Evolutionary conservation across 2,329 filamentous ascomycete species (phyloP), one percentile per base, ranked within the genome.

Genomic region (Fusarium sp.): DNA sequence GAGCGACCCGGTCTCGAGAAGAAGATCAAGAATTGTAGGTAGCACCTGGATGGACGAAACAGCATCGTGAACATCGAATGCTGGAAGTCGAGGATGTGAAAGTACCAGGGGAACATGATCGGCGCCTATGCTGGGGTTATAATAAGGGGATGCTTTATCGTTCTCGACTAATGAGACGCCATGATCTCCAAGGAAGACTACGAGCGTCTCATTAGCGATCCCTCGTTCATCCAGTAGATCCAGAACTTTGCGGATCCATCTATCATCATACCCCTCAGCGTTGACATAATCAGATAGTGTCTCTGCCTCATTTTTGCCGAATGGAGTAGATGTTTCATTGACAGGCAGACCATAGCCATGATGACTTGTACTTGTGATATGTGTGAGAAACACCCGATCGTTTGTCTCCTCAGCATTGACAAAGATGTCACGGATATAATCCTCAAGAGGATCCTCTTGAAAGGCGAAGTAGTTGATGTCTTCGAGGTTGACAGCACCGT

Each of bases 341-440:
- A 25, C n/a, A 18, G 54, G 54, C 13, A 2, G 79, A 73, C 54
- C 54, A 18, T 57, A 57, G 3, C 31, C 54, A 47, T 80, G 78
- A 50, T 82, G 80, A 0, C 74, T 77, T 9, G 79, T 80, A 57
- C 79, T 79, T 4, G 81, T 82, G 1, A 82, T 61, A 58, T 82
- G 81, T 1, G 79, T 75, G 16, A 82, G 68, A 33, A 82, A 82
- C 1, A 81, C 56, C 7, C 80, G 74, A 61, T 81, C 75, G 16
- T 80, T 74, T 16, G 79, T 78, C 45, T 77, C 58, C 52, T 74
- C 76, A 29, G 80, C 79, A 2, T 71, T 66, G 6, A 50, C 57
- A 36, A 82, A 79, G 7, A 73, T 72, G 45, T 81, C 78, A 4
- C 76, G 73, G 14, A 81, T 68, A 47, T 81, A 82, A 22, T 79